Percentiles rank a stretch among this genome's conserved stretches.
Evolutionary conservation across 331 rosid species (phyloP).

Genomic region (Telfairia occidentalis): DNA sequence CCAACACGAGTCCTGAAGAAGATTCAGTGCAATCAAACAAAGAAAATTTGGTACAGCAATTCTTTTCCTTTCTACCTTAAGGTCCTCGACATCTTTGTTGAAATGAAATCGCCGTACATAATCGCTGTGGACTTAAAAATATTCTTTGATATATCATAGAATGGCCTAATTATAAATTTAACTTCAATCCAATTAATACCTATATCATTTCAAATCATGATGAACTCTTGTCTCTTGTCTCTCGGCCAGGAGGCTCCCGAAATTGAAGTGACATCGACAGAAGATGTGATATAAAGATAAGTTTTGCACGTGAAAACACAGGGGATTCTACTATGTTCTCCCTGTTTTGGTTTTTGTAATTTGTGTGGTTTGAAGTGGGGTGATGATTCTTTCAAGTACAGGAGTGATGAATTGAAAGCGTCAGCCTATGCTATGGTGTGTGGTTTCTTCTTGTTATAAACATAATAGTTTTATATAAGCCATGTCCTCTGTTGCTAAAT

Average conservation of each 20-base stretch:
- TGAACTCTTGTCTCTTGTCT: not conserved
- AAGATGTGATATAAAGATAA: constrained; percentile 22
- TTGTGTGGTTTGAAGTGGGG: constrained; percentile 6
- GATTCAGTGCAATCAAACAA: constrained; percentile 45
- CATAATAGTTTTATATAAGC: not conserved
- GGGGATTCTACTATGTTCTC: not conserved
- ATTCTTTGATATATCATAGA: too few relatives aligned
- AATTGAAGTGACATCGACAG: constrained; percentile 27
- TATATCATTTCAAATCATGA: not conserved
- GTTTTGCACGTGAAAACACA: constrained; percentile 2
- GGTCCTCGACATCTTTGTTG: not conserved
- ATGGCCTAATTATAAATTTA: too few relatives aligned
- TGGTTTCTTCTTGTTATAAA: constrained; percentile 8
- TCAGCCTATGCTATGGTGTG: constrained; percentile 3
- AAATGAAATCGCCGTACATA: not conserved
- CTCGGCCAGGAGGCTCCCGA: constrained; percentile 32
- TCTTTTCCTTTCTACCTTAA: not conserved
- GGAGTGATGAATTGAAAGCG: constrained; percentile 3
- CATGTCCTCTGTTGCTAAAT: not conserved
- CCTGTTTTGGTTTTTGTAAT: not conserved
- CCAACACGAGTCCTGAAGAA: constrained; percentile 23
- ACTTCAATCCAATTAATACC: not conserved
- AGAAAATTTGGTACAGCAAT: constrained; percentile 56
- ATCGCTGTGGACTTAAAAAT: not conserved
- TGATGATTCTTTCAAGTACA: constrained; percentile 5